Percentiles rank a stretch among this genome's conserved stretches.
Evolutionary conservation across 768 basidiomycete genomes (phyloP).

Genomic region (Suillus sp.): DNA sequence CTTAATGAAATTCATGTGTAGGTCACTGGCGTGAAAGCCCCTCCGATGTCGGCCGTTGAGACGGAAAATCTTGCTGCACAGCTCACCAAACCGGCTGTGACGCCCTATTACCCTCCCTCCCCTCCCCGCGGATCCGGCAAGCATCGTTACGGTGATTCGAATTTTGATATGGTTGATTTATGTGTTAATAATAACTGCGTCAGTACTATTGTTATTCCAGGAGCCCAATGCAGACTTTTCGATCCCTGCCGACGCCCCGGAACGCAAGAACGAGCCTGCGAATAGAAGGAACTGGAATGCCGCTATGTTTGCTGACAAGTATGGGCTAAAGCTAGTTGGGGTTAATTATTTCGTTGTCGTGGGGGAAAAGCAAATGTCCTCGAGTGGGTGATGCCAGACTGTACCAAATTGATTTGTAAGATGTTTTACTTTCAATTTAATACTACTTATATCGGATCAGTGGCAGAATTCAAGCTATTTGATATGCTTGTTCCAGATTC

Average conservation of each 20-base stretch:
- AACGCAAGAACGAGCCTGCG: conserved; percentile 45
- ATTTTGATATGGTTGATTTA: not conserved
- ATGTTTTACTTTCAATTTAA: not conserved
- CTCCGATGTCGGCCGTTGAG: conserved; percentile 32
- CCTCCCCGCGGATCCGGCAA: conserved; percentile 55
- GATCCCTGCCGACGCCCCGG: conserved; percentile 47
- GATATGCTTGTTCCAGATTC: too few species aligned
- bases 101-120: conserved; percentile 59
- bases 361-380: conserved; percentile 9
- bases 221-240: conserved; percentile 48
- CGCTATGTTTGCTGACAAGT: conserved; percentile 48
- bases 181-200: not conserved
- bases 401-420: not conserved
- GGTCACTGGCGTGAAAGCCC: conserved; percentile 43
- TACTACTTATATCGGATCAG: too few species aligned
- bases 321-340: conserved; percentile 59
- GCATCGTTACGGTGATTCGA: conserved; percentile 58
- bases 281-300: conserved; percentile 60
- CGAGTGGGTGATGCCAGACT: not conserved
- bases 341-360: conserved; percentile 57
- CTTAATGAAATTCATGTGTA: conserved; percentile 13
- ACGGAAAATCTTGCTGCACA: conserved; percentile 39
- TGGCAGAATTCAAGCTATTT: too few species aligned
- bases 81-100: conserved; percentile 48
- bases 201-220: conserved; percentile 61